A percentile compares a stretch with the other conserved stretches of the same genome.
These are phyloP conservation scores for Rhodotorula babjevae DNA, from an alignment of 768 basidiomycete genomes.

Conservation along the genomic window DNA sequence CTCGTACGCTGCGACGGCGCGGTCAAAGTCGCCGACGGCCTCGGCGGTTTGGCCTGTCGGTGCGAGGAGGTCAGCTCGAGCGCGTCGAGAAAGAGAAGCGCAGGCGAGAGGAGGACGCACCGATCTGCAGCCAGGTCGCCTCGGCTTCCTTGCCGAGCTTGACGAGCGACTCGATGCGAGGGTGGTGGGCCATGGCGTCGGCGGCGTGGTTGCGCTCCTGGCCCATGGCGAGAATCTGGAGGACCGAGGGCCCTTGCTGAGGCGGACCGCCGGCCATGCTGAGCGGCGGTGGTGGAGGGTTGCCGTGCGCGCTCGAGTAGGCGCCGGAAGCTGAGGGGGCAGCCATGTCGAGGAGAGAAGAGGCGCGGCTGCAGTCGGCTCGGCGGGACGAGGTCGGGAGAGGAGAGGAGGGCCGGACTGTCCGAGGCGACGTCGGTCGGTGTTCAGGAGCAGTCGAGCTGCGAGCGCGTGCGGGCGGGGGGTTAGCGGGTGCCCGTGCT, in stretches of 20 bases:
- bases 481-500: no score
- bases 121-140: constrained; percentile 41
- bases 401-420: neutral
- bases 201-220: constrained; percentile 39
- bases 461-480: no score
- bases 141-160: constrained; percentile 42
- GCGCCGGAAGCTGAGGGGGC: neutral
- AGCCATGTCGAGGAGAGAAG: neutral
- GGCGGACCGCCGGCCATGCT: constrained; percentile 31
- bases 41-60: constrained; percentile 84
- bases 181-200: constrained; percentile 37
- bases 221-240: constrained; percentile 37
- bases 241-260: constrained; percentile 34
- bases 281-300: constrained; percentile 33
- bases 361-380: neutral
- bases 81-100: neutral
- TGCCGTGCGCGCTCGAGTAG: constrained; percentile 19
- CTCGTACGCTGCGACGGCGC: constrained; percentile 88
- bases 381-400: neutral
- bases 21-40: constrained; percentile 88
- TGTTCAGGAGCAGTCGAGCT: no score
- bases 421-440: no score
- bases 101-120: constrained; percentile 1
- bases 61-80: neutral
- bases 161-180: constrained; percentile 35